Evolutionary conservation across 495 filamentous ascomycete species (phyloP).

Genomic region (Talaromyces proteolyticus): DNA sequence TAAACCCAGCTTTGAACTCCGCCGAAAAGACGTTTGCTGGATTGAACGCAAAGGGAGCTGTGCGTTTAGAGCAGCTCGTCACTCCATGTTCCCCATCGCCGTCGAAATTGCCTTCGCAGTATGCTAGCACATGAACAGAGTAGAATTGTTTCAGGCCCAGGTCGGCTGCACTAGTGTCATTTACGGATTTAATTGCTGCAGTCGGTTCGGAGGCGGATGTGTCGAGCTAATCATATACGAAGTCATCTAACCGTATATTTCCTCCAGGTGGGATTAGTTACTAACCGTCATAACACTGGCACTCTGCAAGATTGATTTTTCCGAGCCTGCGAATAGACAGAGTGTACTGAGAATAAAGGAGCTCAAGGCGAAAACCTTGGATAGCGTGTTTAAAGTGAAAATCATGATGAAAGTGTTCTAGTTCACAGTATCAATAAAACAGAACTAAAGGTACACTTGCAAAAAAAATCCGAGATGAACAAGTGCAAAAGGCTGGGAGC

Average conservation of each 20-base stretch:
- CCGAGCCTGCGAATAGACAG: conserved; percentile 64
- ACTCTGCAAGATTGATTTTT: conserved; percentile 52
- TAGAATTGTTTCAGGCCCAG: conserved; percentile 61
- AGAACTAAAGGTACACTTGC: too few species aligned
- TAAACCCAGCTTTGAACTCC: conserved; percentile 46
- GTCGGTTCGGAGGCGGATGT: conserved; percentile 51
- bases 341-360: conserved; percentile 64
- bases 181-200: conserved; percentile 15
- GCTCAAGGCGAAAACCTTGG: conserved; percentile 32
- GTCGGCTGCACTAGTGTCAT: conserved; percentile 13
- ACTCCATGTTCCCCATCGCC: conserved; percentile 46
- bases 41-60: conserved; percentile 51
- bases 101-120: conserved; percentile 61
- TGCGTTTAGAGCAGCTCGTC: conserved; percentile 55
- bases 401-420: not conserved
- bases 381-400: conserved; percentile 4
- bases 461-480: too few species aligned
- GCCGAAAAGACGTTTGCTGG: conserved; percentile 48
- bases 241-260: too few species aligned
- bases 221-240: conserved; percentile 48
- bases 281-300: conserved; percentile 64
- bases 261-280: conserved; percentile 5
- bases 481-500: too few species aligned
- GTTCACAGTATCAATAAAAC: too few species aligned
- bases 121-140: conserved; percentile 61